phyloP scores from a whole-genome alignment of 306 rosid genomes.

The Lagenaria siceraria region DNA sequence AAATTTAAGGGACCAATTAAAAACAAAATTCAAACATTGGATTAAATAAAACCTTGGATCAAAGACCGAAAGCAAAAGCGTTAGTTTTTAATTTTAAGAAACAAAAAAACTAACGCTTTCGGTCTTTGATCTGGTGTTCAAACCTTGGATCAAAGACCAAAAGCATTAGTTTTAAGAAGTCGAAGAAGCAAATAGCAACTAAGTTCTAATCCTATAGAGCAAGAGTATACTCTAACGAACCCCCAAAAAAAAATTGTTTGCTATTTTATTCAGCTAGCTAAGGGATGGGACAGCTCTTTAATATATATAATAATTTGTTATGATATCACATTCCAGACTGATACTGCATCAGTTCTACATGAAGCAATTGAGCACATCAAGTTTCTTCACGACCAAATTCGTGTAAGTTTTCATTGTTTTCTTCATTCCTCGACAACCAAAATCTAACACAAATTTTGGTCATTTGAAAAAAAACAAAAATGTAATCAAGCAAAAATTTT shows the following conservation, averaged over 20 bases:
- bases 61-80: neutral
- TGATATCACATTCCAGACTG: constrained; percentile 39
- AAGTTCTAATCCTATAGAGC: too few species aligned
- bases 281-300: too few species aligned
- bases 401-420: constrained; percentile 17
- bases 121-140: too few species aligned
- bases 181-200: too few species aligned
- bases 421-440: neutral
- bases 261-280: too few species aligned
- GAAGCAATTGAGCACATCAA: constrained; percentile 86
- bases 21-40: neutral
- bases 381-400: constrained; percentile 82
- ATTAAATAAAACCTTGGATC: too few species aligned
- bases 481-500: neutral
- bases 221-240: too few species aligned
- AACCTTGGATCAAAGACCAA: neutral
- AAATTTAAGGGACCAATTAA: neutral
- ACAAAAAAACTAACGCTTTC: too few species aligned
- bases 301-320: too few species aligned
- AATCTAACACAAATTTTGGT: neutral
- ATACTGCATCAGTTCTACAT: constrained; percentile 89
- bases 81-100: too few species aligned
- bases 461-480: neutral
- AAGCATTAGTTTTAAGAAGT: too few species aligned
- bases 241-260: too few species aligned